Evolutionary conservation across 1,284 basidiomycete species (phyloP), one percentile per base, ranked within the genome.

Genomic region (Chondrostereum purpureum): DNA sequence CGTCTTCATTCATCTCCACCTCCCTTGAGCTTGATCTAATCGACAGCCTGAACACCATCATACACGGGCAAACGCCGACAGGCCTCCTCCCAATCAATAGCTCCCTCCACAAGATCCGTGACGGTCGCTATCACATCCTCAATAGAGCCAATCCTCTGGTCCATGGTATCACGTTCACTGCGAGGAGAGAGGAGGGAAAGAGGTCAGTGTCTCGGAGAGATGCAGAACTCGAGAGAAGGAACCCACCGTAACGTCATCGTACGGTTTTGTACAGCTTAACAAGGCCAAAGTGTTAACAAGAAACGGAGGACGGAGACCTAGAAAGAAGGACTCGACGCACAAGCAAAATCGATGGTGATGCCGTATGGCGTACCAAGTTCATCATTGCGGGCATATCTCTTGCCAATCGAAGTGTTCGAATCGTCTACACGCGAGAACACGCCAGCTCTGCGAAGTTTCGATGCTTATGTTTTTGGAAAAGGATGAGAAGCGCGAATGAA

Each of bases 321-420:
- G 20, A 13, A 38, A 41, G 31, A 39, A 36, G 42, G 51, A 45
- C 55, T 43, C n/a, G 21, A 82, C 88, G 67, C 64, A 91, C 92
- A 94, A 19, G 94, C 95, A 73, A 99, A 99, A 69, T 99, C 95
- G 51, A 99, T 77, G 4, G 96, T 99, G 55, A 94, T 77, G 44
- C 95, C 95, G 62, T 89, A 99, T 2, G 95, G 95, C 27, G 95
- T 99, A 55, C 95, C 95, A 36, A 99, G 80, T 70, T 99, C 96
- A 69, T 99, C 95, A 69, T 98, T 99, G 52, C 96, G 82, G 22
- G 96, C 83, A 67, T 99, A 99, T 31, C 96, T 90, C 71, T 92
- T 92, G 43, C 95, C 96, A 61, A 99, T 98, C 4, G 91, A 88
- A 34, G 89, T 87, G 59, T 87, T 90, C 23, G 92, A 97, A 66